A percentile compares a stretch with the other conserved stretches of the same genome.
Conservation (phyloP, 192 early-diverging fungal species). For the Coemansia sp. region DNA sequence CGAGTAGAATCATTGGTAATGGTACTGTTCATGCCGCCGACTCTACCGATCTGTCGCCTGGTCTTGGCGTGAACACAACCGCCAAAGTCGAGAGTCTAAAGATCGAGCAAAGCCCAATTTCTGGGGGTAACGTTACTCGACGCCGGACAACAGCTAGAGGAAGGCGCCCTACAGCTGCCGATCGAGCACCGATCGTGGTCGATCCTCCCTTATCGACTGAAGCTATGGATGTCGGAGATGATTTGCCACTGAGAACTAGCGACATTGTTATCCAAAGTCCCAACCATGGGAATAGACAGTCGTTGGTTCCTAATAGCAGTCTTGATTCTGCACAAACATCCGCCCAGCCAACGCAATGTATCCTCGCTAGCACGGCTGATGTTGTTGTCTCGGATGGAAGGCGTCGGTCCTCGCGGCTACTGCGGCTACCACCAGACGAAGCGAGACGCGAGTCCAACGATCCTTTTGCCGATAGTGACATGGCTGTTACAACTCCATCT, state of each 20-base stretch:
- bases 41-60: not conserved
- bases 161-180: not conserved
- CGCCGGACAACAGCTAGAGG: not conserved
- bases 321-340: not conserved
- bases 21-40: not conserved
- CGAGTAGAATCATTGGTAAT: not conserved
- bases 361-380: not conserved
- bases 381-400: not conserved
- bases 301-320: not conserved
- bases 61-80: not conserved
- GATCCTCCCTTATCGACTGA: not conserved
- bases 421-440: not conserved
- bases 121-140: slow-evolving; percentile 1
- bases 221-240: not conserved
- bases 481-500: not conserved
- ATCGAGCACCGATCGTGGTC: not conserved
- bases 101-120: not conserved
- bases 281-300: not conserved
- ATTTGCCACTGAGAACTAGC: not conserved
- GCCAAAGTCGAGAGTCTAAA: not conserved
- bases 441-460: not conserved
- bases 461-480: not conserved
- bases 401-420: slow-evolving; percentile 1
- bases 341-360: not conserved
- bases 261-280: not conserved